phyloP scores from a whole-genome alignment of 768 basidiomycete genomes.

The Kwoniella mangroviensis region DNA sequence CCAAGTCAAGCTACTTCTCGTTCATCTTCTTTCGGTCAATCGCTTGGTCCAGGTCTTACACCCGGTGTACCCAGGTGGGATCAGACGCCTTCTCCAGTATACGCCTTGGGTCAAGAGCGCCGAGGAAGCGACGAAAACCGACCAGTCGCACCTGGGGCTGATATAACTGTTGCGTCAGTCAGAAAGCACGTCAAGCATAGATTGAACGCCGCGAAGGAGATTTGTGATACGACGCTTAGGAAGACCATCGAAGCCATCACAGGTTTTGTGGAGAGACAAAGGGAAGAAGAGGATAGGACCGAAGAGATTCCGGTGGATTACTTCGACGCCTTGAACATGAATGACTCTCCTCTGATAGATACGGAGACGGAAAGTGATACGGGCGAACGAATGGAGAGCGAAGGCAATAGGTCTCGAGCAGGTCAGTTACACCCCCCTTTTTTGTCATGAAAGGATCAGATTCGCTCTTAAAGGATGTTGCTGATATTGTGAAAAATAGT shows the following conservation, averaged over 20 bases:
- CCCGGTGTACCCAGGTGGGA: constrained; percentile 53
- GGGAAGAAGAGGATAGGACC: constrained; percentile 55
- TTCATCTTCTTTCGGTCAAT: constrained; percentile 41
- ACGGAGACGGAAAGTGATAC: constrained; percentile 48
- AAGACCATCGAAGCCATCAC: constrained; percentile 94
- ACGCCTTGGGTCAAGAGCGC: constrained; percentile 36
- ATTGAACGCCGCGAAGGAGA: constrained; percentile 89
- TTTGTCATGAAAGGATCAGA: neutral
- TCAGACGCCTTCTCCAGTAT: constrained; percentile 55
- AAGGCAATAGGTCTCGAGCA: constrained; percentile 23
- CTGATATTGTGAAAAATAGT: constrained; percentile 16
- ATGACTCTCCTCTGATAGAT: constrained; percentile 60
- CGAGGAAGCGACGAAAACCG: constrained; percentile 27
- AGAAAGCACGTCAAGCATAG: constrained; percentile 90
- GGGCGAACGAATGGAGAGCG: constrained; percentile 23
- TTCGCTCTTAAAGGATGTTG: neutral
- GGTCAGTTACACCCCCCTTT: constrained; percentile 19
- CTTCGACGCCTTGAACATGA: constrained; percentile 36
- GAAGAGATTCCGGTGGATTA: constrained; percentile 37
- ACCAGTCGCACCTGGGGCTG: constrained; percentile 41
- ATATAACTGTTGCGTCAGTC: constrained; percentile 59
- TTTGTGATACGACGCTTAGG: constrained; percentile 94
- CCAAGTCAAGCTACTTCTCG: constrained; percentile 38
- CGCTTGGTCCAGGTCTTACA: constrained; percentile 45
- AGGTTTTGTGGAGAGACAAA: constrained; percentile 87